A percentile compares a stretch with the other conserved stretches of the same genome.
Conservation (phyloP, 805 yeast species). For the Lipomyces orientalis region DNA sequence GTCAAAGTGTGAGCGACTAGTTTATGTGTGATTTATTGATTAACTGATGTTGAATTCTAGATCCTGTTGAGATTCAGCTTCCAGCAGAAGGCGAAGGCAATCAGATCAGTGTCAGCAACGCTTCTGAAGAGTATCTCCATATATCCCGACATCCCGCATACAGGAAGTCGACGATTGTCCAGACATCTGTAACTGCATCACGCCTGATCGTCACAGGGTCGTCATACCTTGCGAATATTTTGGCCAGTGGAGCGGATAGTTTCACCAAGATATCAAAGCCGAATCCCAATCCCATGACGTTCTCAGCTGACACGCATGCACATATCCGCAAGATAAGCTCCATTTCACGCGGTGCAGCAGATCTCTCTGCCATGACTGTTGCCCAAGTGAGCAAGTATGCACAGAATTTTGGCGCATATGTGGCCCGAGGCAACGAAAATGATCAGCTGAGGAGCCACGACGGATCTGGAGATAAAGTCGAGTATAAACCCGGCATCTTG, state of each 20-base stretch:
- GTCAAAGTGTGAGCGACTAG: conserved; percentile 3
- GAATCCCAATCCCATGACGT: conserved; percentile 6
- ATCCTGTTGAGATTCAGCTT: background rate
- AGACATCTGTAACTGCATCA: conserved; percentile 1
- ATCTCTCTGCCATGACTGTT: background rate
- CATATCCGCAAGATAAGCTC: conserved; percentile 3
- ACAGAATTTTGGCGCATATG: background rate
- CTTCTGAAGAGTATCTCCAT: background rate
- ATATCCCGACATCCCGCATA: background rate
- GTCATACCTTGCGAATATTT: background rate
- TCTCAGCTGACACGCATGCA: background rate
- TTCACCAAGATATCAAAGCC: background rate
- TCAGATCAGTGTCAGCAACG: conserved; percentile 6
- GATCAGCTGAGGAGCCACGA: background rate
- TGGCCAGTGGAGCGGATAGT: conserved; percentile 1
- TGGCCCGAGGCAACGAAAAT: background rate
- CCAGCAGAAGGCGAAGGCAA: conserved; percentile 3
- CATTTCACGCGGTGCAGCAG: background rate
- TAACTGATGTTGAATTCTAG: background rate
- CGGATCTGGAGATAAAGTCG: background rate
- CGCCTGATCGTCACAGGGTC: conserved; percentile 1
- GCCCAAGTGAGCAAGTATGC: conserved; percentile 5
- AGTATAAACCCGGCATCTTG: conserved; percentile 3
- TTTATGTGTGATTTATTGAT: background rate
- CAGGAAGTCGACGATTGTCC: background rate